phyloP scores from a whole-genome alignment of 768 basidiomycete genomes.

The Coprinellus micaceus region DNA sequence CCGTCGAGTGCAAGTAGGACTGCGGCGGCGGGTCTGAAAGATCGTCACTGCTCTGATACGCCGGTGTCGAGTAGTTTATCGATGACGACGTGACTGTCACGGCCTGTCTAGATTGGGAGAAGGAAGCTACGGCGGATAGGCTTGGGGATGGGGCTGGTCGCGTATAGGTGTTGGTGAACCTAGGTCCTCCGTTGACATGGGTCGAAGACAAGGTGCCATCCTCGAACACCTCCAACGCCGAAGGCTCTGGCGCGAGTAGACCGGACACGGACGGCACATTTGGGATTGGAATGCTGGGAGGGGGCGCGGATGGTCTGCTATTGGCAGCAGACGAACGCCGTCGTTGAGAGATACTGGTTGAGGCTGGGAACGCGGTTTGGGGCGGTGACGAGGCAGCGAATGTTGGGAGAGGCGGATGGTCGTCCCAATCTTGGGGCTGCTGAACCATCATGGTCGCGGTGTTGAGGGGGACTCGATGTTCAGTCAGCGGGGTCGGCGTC shows the following conservation, averaged over 20 bases:
- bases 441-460: too few species aligned
- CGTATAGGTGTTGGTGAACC: conserved; percentile 35
- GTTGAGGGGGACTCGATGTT: conserved; percentile 40
- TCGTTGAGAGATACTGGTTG: conserved; percentile 41
- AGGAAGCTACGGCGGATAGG: conserved; percentile 57
- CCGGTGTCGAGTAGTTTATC: conserved; percentile 23
- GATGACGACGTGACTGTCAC: conserved; percentile 21
- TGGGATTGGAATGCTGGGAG: conserved; percentile 73
- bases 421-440: conserved; percentile 34
- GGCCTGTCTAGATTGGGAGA: conserved; percentile 49
- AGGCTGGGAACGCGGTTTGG: conserved; percentile 21
- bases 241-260: conserved; percentile 8
- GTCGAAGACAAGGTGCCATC: conserved; percentile 20
- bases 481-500: conserved; percentile 21
- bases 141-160: conserved; percentile 42
- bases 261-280: conserved; percentile 45
- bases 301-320: conserved; percentile 63
- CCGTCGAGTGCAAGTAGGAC: conserved; percentile 42
- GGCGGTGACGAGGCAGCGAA: conserved; percentile 29
- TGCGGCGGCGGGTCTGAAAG: conserved; percentile 57
- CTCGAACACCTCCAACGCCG: conserved; percentile 22
- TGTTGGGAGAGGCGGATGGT: conserved; percentile 25
- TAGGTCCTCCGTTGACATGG: conserved; percentile 23
- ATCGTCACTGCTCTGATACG: conserved; percentile 42
- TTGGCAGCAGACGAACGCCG: conserved; percentile 69